A percentile compares a stretch with the other conserved stretches of the same genome.
phyloP scores from a whole-genome alignment of 2,329 filamentous ascomycete genomes.

The Sporothrix schenckii region DNA sequence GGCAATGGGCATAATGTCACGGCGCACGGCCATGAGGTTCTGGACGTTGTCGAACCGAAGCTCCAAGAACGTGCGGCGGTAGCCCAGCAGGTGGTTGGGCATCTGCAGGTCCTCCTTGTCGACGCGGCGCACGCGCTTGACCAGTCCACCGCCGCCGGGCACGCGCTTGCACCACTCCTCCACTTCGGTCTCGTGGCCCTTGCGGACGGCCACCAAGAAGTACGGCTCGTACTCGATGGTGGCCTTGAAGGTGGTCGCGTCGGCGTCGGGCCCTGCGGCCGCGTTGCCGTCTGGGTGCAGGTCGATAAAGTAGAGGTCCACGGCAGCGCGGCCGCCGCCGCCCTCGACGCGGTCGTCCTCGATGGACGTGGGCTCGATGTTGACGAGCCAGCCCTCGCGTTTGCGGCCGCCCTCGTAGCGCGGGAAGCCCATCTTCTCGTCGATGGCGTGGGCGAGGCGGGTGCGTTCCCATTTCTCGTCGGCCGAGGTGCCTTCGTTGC shows the following conservation, averaged over 20 bases:
- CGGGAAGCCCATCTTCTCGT: slow-evolving; percentile 91
- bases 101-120: slow-evolving; percentile 93
- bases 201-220: slow-evolving; percentile 88
- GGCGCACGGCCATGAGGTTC: slow-evolving; percentile 82
- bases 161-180: slow-evolving; percentile 91
- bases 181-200: slow-evolving; percentile 85
- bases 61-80: slow-evolving; percentile 84
- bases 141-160: slow-evolving; percentile 72
- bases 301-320: slow-evolving; percentile 97
- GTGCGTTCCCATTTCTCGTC: slow-evolving; percentile 91
- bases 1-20: slow-evolving; percentile 83
- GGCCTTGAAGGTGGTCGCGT: slow-evolving; percentile 89
- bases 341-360: slow-evolving; percentile 81
- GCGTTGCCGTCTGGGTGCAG: slow-evolving; percentile 96
- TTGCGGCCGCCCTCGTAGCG: slow-evolving; percentile 87
- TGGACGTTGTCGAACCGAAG: slow-evolving; percentile 84
- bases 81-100: slow-evolving; percentile 94
- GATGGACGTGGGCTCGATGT: slow-evolving; percentile 87
- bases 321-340: slow-evolving; percentile 82
- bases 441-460: slow-evolving; percentile 81
- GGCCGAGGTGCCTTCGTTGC: slow-evolving; percentile 82
- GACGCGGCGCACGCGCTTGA: slow-evolving; percentile 75
- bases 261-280: slow-evolving; percentile 66
- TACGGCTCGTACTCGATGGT: slow-evolving; percentile 97
- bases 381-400: slow-evolving; percentile 86